These are phyloP conservation scores for Penicillium turbatum DNA, from an alignment of 495 filamentous ascomycete species.

Conservation along the genomic window DNA sequence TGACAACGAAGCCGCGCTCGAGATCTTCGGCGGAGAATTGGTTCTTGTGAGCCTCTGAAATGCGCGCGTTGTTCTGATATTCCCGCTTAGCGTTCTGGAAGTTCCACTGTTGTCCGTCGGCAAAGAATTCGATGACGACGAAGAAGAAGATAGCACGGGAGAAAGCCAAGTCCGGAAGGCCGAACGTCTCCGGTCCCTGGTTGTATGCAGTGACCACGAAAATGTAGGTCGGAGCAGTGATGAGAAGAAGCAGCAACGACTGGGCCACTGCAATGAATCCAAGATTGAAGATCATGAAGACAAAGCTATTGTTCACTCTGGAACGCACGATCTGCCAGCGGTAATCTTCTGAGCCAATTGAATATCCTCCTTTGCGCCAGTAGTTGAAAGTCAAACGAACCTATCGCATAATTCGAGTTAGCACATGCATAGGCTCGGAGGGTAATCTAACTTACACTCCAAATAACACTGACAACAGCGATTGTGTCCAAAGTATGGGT, in stretches of 20 bases:
- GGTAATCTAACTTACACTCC: slow-evolving; percentile 64
- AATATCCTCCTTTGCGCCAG: slow-evolving; percentile 92
- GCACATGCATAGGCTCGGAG: background rate
- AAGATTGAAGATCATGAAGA: slow-evolving; percentile 83
- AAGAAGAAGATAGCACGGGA: slow-evolving; percentile 62
- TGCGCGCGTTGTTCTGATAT: slow-evolving; percentile 68
- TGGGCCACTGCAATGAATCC: slow-evolving; percentile 84
- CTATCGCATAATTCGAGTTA: slow-evolving; percentile 33
- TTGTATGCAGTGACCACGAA: slow-evolving; percentile 58
- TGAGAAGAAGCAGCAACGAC: slow-evolving; percentile 59
- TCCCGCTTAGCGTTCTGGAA: slow-evolving; percentile 76
- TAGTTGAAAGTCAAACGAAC: slow-evolving; percentile 90
- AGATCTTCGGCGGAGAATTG: slow-evolving; percentile 63
- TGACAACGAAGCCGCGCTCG: slow-evolving; percentile 84
- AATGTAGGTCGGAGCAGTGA: slow-evolving; percentile 79
- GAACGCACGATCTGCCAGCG: slow-evolving; percentile 65
- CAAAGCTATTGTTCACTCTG: slow-evolving; percentile 45
- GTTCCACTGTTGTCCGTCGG: slow-evolving; percentile 92
- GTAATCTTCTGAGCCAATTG: slow-evolving; percentile 87
- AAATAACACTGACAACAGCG: slow-evolving; percentile 63
- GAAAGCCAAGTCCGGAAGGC: slow-evolving; percentile 62
- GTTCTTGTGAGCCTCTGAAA: slow-evolving; percentile 48
- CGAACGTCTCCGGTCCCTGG: slow-evolving; percentile 37
- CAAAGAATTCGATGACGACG: slow-evolving; percentile 70
- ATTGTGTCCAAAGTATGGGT: slow-evolving; percentile 70